A percentile compares a stretch with the other conserved stretches of the same genome.
These are phyloP conservation scores for Vitis hybrid DNA, from an alignment of 177 flowering plant genomes.

Conservation along the genomic window DNA sequence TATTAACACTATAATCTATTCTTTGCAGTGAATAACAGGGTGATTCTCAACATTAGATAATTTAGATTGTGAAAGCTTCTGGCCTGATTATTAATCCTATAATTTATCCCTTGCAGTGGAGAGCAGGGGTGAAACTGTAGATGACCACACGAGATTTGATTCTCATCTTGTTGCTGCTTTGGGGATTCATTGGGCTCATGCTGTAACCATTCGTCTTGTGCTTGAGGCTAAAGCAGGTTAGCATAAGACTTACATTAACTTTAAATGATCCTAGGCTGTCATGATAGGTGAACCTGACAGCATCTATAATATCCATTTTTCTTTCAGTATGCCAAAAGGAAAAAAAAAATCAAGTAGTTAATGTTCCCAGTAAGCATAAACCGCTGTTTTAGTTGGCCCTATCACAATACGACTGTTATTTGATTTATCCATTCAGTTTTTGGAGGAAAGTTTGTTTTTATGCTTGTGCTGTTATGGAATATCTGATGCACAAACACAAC, in stretches of 20 bases:
- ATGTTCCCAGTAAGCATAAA: too few relatives aligned
- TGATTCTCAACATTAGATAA: too few relatives aligned
- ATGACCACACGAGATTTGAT: slow-evolving; percentile 36
- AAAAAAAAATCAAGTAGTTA: too few relatives aligned
- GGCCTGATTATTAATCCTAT: not conserved
- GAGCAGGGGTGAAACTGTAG: slow-evolving; percentile 24
- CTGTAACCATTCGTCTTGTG: slow-evolving; percentile 74
- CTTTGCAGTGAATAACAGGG: slow-evolving; percentile 37
- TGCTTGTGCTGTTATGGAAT: too few relatives aligned
- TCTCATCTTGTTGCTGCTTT: slow-evolving; percentile 79
- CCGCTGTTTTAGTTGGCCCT: too few relatives aligned
- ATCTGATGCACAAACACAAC: too few relatives aligned
- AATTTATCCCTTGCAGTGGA: slow-evolving; percentile 34
- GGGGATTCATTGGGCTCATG: slow-evolving; percentile 87
- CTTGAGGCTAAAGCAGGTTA: slow-evolving; percentile 80
- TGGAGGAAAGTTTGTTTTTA: too few relatives aligned
- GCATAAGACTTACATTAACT: slow-evolving; percentile 1
- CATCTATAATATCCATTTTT: not conserved
- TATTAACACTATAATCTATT: slow-evolving; percentile 4
- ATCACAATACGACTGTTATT: too few relatives aligned
- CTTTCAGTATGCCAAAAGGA: too few relatives aligned
- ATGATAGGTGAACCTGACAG: not conserved
- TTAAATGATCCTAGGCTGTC: not conserved
- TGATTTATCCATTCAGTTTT: too few relatives aligned
- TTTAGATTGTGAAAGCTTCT: slow-evolving; percentile 4